Base-by-base conservation (phyloP, 1,284 basidiomycete species). In the Trametes polyzona region DNA sequence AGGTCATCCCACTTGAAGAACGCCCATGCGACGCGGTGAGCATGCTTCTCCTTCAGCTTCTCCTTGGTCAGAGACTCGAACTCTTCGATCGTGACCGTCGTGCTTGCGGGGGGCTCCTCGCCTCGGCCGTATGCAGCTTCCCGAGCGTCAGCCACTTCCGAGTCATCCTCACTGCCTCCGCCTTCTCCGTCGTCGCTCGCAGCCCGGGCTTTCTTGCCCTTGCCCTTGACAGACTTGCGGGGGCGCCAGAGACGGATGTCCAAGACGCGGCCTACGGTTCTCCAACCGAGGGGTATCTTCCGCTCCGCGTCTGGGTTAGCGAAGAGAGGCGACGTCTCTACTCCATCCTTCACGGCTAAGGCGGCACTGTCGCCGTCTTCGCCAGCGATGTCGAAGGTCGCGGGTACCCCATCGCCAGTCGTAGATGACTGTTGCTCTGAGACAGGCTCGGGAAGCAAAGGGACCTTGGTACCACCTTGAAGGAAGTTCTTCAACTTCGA, bases 1-100 rank as follows among this genome's bases (percentile, higher is more conserved):
- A 96, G 78, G 64, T 96, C 94, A 33, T 88, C 80, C 93, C 95
- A 98, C 73, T 97, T 98, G 64, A 93, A 80, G 68, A 92, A 91
- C 8, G 80, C 82, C 86, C 88, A 92, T n/a, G 87, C 77, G 32
- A 94, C 82, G 39, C 80, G 72, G 24, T 83, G 75, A 17, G 85
- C 80, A 63, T 90, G 79, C 2, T 81, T 73, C 43, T 75, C 70
- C 6, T 69, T 71, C n/a, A 94, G 73, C 19, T 69, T 67, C 27
- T 73, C 54, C 7, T 75, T 71, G 39, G 76, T 78, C 49, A 77
- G 74, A 16, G 67, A 64, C 67, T 90, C 83, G 80, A 86, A 93
- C 19, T 86, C 79, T 9, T 81, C 77, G 10, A 86, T 64, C 0
- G 82, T 83, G 62, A 86, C 82, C 21, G 82, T 78, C 23, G 80